Evolutionary conservation across 768 basidiomycete species (phyloP).

Genomic region (Dacryopinax spathularia): DNA sequence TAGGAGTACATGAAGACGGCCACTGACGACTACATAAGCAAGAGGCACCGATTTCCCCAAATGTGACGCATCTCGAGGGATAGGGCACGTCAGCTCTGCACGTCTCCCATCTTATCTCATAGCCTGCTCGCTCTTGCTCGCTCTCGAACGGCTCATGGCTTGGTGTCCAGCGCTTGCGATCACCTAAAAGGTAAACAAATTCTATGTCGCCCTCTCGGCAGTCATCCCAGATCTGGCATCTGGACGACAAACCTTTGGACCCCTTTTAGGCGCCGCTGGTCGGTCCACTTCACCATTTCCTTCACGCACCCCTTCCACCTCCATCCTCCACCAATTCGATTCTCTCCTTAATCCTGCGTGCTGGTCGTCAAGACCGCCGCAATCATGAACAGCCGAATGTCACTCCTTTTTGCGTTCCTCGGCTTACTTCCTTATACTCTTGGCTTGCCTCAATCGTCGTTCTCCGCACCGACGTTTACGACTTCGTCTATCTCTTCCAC

Average conservation of each 20-base stretch:
- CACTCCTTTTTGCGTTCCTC: constrained; percentile 3
- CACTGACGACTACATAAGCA: background rate
- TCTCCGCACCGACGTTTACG: background rate
- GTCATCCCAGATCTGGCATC: background rate
- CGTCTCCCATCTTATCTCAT: background rate
- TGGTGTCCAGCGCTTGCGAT: background rate
- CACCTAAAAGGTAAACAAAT: constrained; percentile 2
- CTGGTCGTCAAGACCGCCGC: background rate
- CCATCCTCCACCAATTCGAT: background rate
- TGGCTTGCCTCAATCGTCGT: background rate
- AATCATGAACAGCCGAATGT: constrained; percentile 3
- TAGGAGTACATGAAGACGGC: background rate
- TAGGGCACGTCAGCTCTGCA: background rate
- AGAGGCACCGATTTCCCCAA: background rate
- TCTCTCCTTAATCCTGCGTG: background rate
- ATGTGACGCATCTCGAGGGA: constrained; percentile 3
- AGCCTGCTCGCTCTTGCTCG: background rate
- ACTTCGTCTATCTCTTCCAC: too few species aligned
- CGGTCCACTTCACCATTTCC: background rate
- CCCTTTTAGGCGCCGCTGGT: background rate
- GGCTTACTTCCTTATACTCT: background rate
- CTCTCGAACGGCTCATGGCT: background rate
- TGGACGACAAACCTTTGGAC: background rate
- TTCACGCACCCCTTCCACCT: background rate
- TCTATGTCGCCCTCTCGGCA: background rate